Evolutionary conservation across 208 protist species (phyloP).

Genomic region (Porcisia hertigi): DNA sequence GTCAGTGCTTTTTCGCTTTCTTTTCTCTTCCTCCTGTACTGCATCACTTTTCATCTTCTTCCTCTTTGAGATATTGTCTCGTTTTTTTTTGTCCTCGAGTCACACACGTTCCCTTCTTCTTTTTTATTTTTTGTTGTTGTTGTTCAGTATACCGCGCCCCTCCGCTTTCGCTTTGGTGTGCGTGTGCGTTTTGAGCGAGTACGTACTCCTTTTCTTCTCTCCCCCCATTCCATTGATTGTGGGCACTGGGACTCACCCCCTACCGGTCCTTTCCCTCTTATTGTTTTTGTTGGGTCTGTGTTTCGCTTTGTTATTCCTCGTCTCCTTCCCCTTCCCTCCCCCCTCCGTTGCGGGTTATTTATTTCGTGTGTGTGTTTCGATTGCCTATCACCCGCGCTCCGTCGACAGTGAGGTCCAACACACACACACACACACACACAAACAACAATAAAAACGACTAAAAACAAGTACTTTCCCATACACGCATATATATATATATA

Average conservation of each 20-base stretch:
- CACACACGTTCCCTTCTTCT: background rate
- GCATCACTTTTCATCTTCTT: background rate
- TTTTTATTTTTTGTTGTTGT: too few relatives aligned
- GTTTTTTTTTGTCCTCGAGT: background rate
- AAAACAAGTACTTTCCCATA: too few relatives aligned
- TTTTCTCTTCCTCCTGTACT: background rate
- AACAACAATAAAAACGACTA: too few relatives aligned
- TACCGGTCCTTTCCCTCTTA: background rate
- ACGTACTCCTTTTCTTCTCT: background rate
- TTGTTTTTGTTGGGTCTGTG: background rate
- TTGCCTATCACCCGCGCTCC: too few relatives aligned
- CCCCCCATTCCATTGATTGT: conserved; percentile 1
- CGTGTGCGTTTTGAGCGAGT: too few relatives aligned
- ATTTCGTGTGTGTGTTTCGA: background rate
- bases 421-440: too few relatives aligned
- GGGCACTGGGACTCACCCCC: too few relatives aligned
- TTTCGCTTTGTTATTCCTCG: background rate
- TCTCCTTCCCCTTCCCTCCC: background rate
- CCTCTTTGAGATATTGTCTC: too few relatives aligned
- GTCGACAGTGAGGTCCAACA: too few relatives aligned
- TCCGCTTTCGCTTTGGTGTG: too few relatives aligned
- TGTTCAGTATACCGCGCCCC: too few relatives aligned
- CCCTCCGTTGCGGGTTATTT: background rate
- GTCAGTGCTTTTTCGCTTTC: background rate
- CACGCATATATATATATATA: too few relatives aligned